Evolutionary conservation across 768 basidiomycete species (phyloP).

Genomic region (Mycena kentingensis): DNA sequence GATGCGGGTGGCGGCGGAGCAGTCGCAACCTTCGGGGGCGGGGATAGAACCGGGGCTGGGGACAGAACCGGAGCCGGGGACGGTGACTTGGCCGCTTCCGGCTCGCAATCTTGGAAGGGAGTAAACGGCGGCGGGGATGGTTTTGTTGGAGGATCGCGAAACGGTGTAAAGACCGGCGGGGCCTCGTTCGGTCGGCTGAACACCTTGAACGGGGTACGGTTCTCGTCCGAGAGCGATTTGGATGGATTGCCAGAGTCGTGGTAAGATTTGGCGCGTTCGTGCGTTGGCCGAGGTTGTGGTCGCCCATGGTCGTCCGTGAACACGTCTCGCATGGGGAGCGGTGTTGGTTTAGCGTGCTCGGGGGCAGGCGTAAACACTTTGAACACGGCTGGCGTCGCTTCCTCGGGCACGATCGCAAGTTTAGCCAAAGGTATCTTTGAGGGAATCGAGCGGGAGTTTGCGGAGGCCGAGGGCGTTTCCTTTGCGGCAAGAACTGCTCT

Average conservation of each 20-base stretch:
- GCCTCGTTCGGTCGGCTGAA: slow-evolving; percentile 65
- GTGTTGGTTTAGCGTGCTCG: slow-evolving; percentile 35
- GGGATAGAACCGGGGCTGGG: slow-evolving; percentile 35
- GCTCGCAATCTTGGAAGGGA: slow-evolving; percentile 39
- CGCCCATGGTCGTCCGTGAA: slow-evolving; percentile 26
- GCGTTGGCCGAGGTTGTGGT: slow-evolving; percentile 22
- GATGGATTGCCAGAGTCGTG: slow-evolving; percentile 20
- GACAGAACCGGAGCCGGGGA: slow-evolving; percentile 29
- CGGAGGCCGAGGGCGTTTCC: slow-evolving; percentile 39
- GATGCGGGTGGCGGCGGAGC: slow-evolving; percentile 22
- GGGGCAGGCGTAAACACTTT: slow-evolving; percentile 65
- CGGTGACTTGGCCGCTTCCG: slow-evolving; percentile 30
- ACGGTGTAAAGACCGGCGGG: slow-evolving; percentile 44
- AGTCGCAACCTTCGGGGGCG: slow-evolving; percentile 28
- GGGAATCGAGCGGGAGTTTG: slow-evolving; percentile 27
- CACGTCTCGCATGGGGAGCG: slow-evolving; percentile 23
- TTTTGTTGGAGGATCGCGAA: slow-evolving; percentile 27
- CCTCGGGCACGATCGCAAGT: slow-evolving; percentile 39
- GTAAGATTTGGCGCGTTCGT: slow-evolving; percentile 24
- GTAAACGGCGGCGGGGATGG: slow-evolving; percentile 37
- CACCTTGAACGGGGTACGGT: slow-evolving; percentile 59
- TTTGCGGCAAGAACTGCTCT: slow-evolving; percentile 55
- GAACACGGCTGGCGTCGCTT: slow-evolving; percentile 46
- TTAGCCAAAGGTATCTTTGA: slow-evolving; percentile 31
- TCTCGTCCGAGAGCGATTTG: slow-evolving; percentile 39